Base-by-base conservation (phyloP, 2,329 filamentous ascomycete species). In the Botrytis tulipae region DNA sequence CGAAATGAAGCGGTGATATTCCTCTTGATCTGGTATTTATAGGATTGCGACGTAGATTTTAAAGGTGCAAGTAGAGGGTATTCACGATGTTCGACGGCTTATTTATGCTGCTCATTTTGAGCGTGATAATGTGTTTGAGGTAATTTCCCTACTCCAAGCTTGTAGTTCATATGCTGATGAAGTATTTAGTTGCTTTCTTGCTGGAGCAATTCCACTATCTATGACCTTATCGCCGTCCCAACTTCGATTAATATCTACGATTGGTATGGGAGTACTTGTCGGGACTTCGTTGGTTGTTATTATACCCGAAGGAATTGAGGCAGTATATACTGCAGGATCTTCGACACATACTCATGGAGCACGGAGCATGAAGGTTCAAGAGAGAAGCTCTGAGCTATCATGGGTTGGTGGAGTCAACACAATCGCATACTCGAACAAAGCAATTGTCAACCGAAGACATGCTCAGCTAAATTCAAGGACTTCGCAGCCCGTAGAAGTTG, bases 271-370 rank as follows among this genome's bases (percentile, higher is more conserved):
- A 62, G 92, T 99, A 70, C 86, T 99, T 14, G 95, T 99, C 25
- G 96, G 96, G 51, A 98, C 96, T 42, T 95, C 95, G 1, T 87
- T 99, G 76, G 95, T 98, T 76, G 94, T 99, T 46, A 98, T 99
- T 80, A 97, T 99, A 79, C 96, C 96, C 0, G 96, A 99, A 83
- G 96, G 96, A 54, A 91, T 98, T 74, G 95, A 98, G 81, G 95
- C 96, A 4, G 87, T 98, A 73, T 93, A 96, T 78, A 90, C 87
- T 22, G 84, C 87, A 4, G 82, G 83, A 3, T 81, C 84, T 22
- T 74, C 62, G n/a, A 74, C 67, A 32, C 78, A 79, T 72, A 68
- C 74, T 35, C 78, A 80, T 76, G 74, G 76, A 25, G 75, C 74
- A 59, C 72, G 77, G 54, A 54, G 71, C 59, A 44, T 75, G 32